Conservation (phyloP, 176 grass and related monocot species). For the Leersia perrieri region DNA sequence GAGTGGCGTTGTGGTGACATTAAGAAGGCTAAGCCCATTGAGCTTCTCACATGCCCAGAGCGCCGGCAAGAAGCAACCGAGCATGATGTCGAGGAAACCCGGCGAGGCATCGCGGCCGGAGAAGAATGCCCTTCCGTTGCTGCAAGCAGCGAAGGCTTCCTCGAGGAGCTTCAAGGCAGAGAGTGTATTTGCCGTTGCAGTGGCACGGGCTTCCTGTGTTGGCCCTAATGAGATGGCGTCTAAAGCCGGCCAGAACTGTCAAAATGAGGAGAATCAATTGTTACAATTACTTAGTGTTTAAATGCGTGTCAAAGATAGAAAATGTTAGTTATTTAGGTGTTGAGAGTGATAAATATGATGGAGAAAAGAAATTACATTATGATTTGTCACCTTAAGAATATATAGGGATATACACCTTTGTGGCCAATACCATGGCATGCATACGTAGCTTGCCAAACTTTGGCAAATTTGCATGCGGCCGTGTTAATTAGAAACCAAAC, state of each 20-base stretch:
- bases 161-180: constrained; percentile 17
- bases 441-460: no score
- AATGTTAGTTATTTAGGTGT: no score
- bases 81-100: constrained; percentile 33
- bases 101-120: constrained; percentile 10
- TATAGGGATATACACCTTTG: no score
- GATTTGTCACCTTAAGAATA: no score
- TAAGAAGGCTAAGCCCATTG: constrained; percentile 10
- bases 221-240: constrained; percentile 31
- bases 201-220: neutral
- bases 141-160: neutral
- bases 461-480: no score
- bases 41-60: constrained; percentile 45
- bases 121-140: constrained; percentile 22
- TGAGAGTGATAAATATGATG: no score
- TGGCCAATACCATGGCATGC: no score
- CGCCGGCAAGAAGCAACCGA: constrained; percentile 49
- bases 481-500: no score
- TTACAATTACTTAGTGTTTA: neutral
- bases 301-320: no score
- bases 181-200: neutral
- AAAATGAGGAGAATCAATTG: neutral
- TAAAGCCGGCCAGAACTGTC: constrained; percentile 33
- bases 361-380: no score
- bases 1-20: constrained; percentile 16